Percentiles rank a stretch among this genome's conserved stretches.
Conservation (phyloP, 2,329 filamentous ascomycete species). For the Dichotomopilus funicola region DNA sequence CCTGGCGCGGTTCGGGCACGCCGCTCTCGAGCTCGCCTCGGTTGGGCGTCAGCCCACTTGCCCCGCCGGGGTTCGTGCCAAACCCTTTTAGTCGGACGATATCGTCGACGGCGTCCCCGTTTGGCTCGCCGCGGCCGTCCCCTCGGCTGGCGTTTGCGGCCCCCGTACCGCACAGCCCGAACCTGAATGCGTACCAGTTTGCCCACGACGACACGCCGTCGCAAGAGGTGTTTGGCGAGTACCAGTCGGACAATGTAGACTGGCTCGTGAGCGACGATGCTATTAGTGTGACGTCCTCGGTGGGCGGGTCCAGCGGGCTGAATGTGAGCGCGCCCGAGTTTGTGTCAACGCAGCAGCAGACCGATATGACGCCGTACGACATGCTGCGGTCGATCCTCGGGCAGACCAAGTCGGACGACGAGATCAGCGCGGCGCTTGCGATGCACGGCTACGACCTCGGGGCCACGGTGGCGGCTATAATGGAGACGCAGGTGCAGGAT, state of each 20-base stretch:
- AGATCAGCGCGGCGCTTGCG: slow-evolving; percentile 87
- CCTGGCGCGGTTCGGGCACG: slow-evolving; percentile 81
- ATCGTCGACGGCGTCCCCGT: slow-evolving; percentile 77
- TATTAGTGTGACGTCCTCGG: slow-evolving; percentile 71
- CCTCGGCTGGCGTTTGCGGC: slow-evolving; percentile 85
- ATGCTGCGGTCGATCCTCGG: slow-evolving; percentile 94
- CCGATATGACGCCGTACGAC: slow-evolving; percentile 96
- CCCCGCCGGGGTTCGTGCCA: slow-evolving; percentile 75
- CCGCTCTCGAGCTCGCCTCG: slow-evolving; percentile 78
- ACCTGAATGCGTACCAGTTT: slow-evolving; percentile 91
- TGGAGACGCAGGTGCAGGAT: slow-evolving; percentile 73
- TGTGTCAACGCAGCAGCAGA: slow-evolving; percentile 58
- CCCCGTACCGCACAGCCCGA: slow-evolving; percentile 85
- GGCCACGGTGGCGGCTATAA: slow-evolving; percentile 81
- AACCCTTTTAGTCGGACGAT: slow-evolving; percentile 70
- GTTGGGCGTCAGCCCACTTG: slow-evolving; percentile 72
- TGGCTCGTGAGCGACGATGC: slow-evolving; percentile 91
- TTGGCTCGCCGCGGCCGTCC: slow-evolving; percentile 87
- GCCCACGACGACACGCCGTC: slow-evolving; percentile 72
- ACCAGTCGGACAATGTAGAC: slow-evolving; percentile 90
- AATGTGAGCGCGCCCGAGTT: slow-evolving; percentile 80
- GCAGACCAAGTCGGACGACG: slow-evolving; percentile 82
- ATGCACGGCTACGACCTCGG: slow-evolving; percentile 88
- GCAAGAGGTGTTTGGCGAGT: slow-evolving; percentile 82
- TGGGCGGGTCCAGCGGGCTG: slow-evolving; percentile 61